Conservation (phyloP, 495 filamentous ascomycete genomes). For the Recurvomyces mirabilis region DNA sequence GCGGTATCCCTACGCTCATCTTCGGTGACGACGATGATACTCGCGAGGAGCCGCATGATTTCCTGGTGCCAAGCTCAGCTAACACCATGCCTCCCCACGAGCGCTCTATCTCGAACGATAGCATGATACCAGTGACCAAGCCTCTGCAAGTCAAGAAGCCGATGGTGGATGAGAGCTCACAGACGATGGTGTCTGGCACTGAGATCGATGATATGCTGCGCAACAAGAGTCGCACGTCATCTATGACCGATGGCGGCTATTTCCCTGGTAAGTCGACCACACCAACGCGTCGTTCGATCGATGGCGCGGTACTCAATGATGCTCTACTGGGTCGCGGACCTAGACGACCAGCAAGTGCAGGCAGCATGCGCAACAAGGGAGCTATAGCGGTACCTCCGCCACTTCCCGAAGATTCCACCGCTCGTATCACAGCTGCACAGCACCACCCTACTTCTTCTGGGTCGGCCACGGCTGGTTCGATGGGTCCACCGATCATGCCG, state of each 20-base stretch:
- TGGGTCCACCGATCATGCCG: slow-evolving; percentile 79
- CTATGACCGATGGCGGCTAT: slow-evolving; percentile 7
- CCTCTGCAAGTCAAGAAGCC: slow-evolving; percentile 14
- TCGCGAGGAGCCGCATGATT: background rate
- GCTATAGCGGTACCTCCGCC: slow-evolving; percentile 50
- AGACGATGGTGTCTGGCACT: slow-evolving; percentile 29
- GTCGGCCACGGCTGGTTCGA: slow-evolving; percentile 36
- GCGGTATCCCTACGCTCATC: slow-evolving; percentile 8
- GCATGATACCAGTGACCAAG: slow-evolving; percentile 6
- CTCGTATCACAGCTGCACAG: slow-evolving; percentile 71
- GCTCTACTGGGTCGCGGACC: slow-evolving; percentile 18
- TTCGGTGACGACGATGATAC: slow-evolving; percentile 7
- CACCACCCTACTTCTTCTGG: slow-evolving; percentile 18
- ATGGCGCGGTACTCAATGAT: slow-evolving; percentile 17
- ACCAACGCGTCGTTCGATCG: slow-evolving; percentile 4
- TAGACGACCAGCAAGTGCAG: slow-evolving; percentile 56
- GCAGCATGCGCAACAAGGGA: slow-evolving; percentile 43
- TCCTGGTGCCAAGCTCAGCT: background rate
- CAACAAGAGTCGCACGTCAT: slow-evolving; percentile 13
- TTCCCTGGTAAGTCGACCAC: background rate
- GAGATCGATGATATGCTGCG: slow-evolving; percentile 30
- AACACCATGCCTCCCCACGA: background rate
- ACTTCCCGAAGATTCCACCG: slow-evolving; percentile 67
- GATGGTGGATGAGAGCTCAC: slow-evolving; percentile 28
- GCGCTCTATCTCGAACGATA: background rate